Evolutionary conservation across 257 asterid genomes (phyloP), one percentile per base, ranked within the genome.

Genomic region (Petunia secreta): DNA sequence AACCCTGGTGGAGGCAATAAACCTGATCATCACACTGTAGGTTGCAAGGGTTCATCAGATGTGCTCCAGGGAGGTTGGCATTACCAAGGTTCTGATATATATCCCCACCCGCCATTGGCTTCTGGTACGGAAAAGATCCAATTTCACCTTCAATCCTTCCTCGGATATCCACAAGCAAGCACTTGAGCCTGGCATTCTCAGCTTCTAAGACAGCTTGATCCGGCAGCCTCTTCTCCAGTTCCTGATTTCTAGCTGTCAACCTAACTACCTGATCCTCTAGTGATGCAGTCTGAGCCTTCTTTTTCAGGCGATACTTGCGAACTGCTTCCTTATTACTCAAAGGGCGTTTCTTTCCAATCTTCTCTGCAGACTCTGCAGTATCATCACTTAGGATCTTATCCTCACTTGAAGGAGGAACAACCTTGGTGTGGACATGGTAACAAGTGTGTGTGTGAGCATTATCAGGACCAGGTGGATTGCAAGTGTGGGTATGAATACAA

Each of bases 401-500:
- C 5, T 75, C 76, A 13, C 25, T 60, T 3, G 81, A 71, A 34
- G 0, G 43, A 9, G 88, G 90, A 80, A 88, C 43, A n/a, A 89
- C 48, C 50, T 68, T 86, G 16, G 95, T 88, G 88, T 90, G 97
- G 4, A 90, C 85, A 79, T 90, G 97, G 83, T 89, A 87, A 62
- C 97, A 92, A 6, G 97, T 90, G 89, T 92, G 97, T 9, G 91
- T 89, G 65, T 92, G 97, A 4, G 85, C n/a, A 16, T 83, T 71
- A 78, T 88, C 92, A 74, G 90, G 91, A 10, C 92, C 93, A 2
- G 89, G 90, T 4, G 91, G 91, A 55, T 88, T 90, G 89, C 95
- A 92, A 43, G 92, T 88, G 86, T 92, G 95, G 10, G 97, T 89
- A 84, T 90, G 94, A 10, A 86, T 89, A 55, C 97, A 92, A 41